Conservation (phyloP, 805 yeast genomes). For the Candida awuae region DNA sequence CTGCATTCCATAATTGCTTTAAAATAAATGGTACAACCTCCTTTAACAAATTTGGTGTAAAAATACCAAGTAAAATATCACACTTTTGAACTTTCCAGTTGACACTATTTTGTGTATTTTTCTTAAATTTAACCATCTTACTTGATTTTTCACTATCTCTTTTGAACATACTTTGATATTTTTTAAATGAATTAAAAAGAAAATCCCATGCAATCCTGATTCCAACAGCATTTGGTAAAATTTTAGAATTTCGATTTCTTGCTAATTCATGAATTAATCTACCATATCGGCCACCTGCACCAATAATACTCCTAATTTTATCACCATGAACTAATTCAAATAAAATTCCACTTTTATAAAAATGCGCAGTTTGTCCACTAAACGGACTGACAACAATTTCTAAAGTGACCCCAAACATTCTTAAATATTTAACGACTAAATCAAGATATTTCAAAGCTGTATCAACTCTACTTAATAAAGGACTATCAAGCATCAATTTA, state of each 20-base stretch:
- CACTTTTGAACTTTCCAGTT: constrained; percentile 56
- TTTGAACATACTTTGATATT: constrained; percentile 34
- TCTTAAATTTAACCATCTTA: constrained; percentile 26
- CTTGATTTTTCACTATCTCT: constrained; percentile 15
- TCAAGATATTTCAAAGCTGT: constrained; percentile 54
- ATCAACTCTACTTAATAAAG: constrained; percentile 51
- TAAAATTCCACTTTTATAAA: constrained; percentile 78
- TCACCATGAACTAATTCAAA: constrained; percentile 76
- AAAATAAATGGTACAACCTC: constrained; percentile 59
- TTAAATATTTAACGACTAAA: constrained; percentile 46
- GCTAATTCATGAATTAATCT: constrained; percentile 58
- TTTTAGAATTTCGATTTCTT: constrained; percentile 31
- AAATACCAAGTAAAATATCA: constrained; percentile 72
- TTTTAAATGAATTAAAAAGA: constrained; percentile 43
- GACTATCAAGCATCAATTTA: constrained; percentile 69
- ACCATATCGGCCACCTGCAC: constrained; percentile 95
- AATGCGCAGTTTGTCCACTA: constrained; percentile 72
- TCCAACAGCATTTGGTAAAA: constrained; percentile 66
- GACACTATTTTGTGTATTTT: constrained; percentile 22
- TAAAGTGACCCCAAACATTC: constrained; percentile 46
- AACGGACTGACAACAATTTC: constrained; percentile 64
- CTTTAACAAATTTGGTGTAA: constrained; percentile 46
- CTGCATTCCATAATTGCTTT: constrained; percentile 62
- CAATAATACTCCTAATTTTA: constrained; percentile 45
- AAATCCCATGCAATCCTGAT: constrained; percentile 74